phyloP scores from a whole-genome alignment of 129 eudicot genomes.

The Glebionis coronaria region DNA sequence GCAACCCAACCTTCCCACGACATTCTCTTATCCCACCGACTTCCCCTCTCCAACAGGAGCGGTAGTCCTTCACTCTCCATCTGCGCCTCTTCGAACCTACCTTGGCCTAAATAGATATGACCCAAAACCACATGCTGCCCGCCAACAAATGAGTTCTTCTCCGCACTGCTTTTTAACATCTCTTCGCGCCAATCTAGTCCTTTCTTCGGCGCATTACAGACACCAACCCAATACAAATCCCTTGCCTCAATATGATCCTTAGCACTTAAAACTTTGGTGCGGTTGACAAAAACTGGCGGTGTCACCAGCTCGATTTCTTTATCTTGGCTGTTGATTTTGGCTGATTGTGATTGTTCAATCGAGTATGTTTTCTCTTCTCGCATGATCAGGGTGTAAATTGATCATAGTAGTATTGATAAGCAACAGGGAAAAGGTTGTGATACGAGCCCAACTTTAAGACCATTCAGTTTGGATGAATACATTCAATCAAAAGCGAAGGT shows the following conservation, averaged over 20 bases:
- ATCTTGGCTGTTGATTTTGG: constrained; percentile 29
- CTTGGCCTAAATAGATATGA: constrained; percentile 63
- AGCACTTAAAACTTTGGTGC: constrained; percentile 53
- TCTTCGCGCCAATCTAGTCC: constrained; percentile 51
- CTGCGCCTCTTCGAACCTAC: constrained; percentile 77
- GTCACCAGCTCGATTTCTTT: constrained; percentile 67
- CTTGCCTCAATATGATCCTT: constrained; percentile 65
- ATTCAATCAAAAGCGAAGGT: no score
- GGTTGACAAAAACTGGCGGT: constrained; percentile 66
- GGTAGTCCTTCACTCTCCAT: constrained; percentile 50
- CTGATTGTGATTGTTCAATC: constrained; percentile 10
- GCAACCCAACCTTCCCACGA: no score
- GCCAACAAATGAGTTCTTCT: constrained; percentile 79
- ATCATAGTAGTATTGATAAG: no score
- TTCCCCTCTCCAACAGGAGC: no score
- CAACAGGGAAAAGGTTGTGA: no score
- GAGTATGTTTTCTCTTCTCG: constrained; percentile 63
- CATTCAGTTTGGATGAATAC: no score
- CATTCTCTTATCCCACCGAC: no score
- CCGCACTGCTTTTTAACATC: constrained; percentile 39
- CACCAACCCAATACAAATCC: constrained; percentile 84
- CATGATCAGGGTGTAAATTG: constrained; percentile 51
- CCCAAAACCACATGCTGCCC: constrained; percentile 72
- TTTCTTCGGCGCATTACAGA: constrained; percentile 43
- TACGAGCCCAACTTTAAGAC: no score